A percentile compares a stretch with the other conserved stretches of the same genome.
phyloP scores from a whole-genome alignment of 2,329 filamentous ascomycete species.

The Coniochaeta ligniaria region DNA sequence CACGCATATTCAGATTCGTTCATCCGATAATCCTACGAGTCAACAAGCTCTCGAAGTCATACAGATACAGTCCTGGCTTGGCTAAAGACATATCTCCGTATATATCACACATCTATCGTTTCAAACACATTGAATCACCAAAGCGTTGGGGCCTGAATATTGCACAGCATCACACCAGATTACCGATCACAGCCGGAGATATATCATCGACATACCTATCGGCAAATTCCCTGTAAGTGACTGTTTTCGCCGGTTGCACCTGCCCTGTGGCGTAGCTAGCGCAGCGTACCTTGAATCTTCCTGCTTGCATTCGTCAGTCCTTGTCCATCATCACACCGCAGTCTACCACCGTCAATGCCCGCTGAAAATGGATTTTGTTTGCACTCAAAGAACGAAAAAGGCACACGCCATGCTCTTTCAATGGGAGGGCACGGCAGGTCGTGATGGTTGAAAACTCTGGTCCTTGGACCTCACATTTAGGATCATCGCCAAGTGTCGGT shows the following conservation, averaged over 20 bases:
- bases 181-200: background rate
- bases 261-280: background rate
- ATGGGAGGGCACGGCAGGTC: background rate
- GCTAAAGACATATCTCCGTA: background rate
- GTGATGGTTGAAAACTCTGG: background rate
- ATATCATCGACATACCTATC: background rate
- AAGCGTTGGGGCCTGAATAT: background rate
- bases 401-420: background rate
- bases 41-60: background rate
- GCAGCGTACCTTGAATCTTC: background rate
- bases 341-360: background rate
- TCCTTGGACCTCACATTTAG: too few relatives aligned
- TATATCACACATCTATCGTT: background rate
- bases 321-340: background rate
- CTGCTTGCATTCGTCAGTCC: background rate
- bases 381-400: background rate
- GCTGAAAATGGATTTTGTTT: background rate
- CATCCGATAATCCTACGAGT: background rate
- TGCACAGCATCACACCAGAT: background rate
- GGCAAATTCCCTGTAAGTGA: background rate
- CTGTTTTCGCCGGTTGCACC: background rate
- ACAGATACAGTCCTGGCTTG: background rate
- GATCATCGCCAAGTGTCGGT: background rate
- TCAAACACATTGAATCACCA: background rate
- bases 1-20: background rate